Base-by-base conservation (phyloP, 306 rosid genomes). In the Lagenaria siceraria region DNA sequence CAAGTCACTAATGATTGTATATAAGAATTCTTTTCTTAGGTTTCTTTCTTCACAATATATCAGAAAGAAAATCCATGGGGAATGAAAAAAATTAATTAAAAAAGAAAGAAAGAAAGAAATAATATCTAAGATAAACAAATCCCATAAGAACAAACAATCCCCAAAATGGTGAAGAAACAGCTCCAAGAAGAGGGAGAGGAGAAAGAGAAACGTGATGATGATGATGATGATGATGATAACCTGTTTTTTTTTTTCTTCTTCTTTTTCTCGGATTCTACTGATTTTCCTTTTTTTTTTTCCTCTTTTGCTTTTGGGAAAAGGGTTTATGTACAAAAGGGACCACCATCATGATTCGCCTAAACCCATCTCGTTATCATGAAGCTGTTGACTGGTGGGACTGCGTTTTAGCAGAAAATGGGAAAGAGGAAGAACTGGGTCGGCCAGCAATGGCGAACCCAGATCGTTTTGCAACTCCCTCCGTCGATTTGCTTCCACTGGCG, bases 391-490 rank as follows among this genome's bases (percentile, higher is more conserved):
- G 85, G 59, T 87, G 85, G 73, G 84, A 48, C 25, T 78, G 81
- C 33, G 49, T 61, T n/a, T 82, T 80, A 83, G 72, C 51, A 80
- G 65, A 46, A 79, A 86, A 90, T 31, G 90, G 85, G 56, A 79
- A 82, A 46, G 88, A 82, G 69, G 71, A 81, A 42, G 88, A 82
- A 59, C 83, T 84, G 3, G 88, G 89, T 66, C 69, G 43, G 4
- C 84, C 84, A 11, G 80, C 79, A 75, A 83, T 63, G 17, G 91
- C 88, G 59, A 87, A 87, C 33, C 85, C 87, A 48, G 72, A 55
- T 73, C 78, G 42, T 69, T 81, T 83, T 1, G 85, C 33, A 21
- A 55, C 56, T 1, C 82, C 43, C 25, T 80, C 80, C 4, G 77
- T 61, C 10, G 73, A 7, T 19, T 63, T 65, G 33, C 56, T 48